Percentiles rank a stretch among this genome's conserved stretches.
phyloP scores from a whole-genome alignment of 495 filamentous ascomycete genomes.

The Neurospora sp. region DNA sequence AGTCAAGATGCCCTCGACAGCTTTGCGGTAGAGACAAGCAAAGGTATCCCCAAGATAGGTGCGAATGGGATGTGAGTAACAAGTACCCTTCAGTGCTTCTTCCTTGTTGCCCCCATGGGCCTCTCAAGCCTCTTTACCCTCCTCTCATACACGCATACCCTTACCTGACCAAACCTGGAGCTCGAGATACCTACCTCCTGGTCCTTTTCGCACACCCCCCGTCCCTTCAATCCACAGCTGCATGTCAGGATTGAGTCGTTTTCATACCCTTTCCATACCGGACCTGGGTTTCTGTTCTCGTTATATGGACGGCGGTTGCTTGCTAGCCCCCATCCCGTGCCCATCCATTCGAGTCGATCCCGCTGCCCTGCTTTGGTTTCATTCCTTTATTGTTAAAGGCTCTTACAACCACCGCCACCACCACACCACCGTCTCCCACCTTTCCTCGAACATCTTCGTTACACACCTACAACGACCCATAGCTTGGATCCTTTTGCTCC shows the following conservation, averaged over 20 bases:
- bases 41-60: not conserved
- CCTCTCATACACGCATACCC: not conserved
- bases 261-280: not conserved
- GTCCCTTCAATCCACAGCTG: not conserved
- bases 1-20: not conserved
- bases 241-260: conserved; percentile 15
- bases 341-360: conserved; percentile 25
- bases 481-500: conserved; percentile 16
- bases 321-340: conserved; percentile 20
- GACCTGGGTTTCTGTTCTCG: not conserved
- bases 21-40: not conserved
- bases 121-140: not conserved
- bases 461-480: conserved; percentile 20
- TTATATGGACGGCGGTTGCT: not conserved
- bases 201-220: conserved; percentile 6
- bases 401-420: conserved; percentile 2
- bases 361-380: conserved; percentile 14
- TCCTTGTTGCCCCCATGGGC: not conserved
- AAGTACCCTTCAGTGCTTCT: not conserved
- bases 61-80: conserved; percentile 5
- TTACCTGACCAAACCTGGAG: not conserved
- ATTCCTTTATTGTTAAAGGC: conserved; percentile 6
- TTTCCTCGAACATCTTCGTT: conserved; percentile 39
- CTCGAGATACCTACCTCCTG: conserved; percentile 2
- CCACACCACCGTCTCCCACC: conserved; percentile 13